Evolutionary conservation across 2,329 filamentous ascomycete genomes (phyloP).

Genomic region (Emericellopsis atlantica): DNA sequence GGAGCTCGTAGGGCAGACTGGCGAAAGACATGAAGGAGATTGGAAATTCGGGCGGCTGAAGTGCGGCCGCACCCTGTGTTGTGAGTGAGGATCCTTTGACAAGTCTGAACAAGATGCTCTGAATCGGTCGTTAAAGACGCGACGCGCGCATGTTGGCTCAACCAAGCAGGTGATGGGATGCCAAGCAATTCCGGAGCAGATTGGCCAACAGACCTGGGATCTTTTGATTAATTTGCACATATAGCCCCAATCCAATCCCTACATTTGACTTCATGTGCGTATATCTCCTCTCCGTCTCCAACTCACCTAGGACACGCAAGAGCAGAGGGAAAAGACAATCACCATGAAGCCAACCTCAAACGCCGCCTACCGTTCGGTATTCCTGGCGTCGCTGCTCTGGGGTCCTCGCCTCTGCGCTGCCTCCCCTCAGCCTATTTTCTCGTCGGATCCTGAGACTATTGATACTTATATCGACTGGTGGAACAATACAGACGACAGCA

Average conservation of each 20-base stretch:
- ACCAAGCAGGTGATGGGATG: not conserved
- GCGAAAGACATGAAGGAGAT: conserved; percentile 2
- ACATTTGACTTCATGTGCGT: too few relatives aligned
- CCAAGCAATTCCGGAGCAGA: not conserved
- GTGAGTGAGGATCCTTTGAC: not conserved
- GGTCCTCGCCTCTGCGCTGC: not conserved
- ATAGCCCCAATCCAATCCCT: too few relatives aligned
- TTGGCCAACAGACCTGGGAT: too few relatives aligned
- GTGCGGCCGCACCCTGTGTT: not conserved
- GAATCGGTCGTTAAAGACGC: not conserved
- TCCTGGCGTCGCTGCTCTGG: not conserved
- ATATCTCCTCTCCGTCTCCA: not conserved
- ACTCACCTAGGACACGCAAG: not conserved
- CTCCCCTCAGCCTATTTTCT: not conserved
- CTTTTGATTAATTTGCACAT: too few relatives aligned
- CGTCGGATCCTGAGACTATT: conserved; percentile 4
- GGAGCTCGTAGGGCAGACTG: conserved; percentile 3
- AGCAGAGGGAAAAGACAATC: not conserved
- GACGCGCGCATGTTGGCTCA: not conserved
- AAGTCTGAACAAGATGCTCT: not conserved
- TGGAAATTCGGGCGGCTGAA: not conserved
- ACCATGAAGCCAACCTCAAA: not conserved
- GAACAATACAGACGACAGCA: conserved; percentile 1
- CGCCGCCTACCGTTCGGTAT: not conserved
- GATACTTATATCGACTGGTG: conserved; percentile 4